These are phyloP conservation scores for Astrothelium macrocarpum DNA, from an alignment of 495 filamentous ascomycete species.

Conservation along the genomic window DNA sequence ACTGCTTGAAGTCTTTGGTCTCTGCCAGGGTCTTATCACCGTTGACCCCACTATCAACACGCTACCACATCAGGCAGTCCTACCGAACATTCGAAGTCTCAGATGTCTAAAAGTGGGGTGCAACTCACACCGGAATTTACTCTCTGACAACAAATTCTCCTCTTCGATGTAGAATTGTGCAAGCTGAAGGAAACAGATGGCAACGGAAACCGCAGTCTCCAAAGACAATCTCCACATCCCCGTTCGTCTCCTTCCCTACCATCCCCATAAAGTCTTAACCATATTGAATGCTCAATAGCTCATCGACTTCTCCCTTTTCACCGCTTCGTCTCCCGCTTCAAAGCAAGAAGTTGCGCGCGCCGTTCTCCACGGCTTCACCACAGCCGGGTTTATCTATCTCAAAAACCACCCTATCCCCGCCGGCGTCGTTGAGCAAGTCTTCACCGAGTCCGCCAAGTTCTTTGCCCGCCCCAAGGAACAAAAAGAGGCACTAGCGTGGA, in stretches of 20 bases:
- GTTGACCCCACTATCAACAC: not conserved
- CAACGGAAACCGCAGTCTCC: slow-evolving; percentile 14
- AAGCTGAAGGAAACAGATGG: not conserved
- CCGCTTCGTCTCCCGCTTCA: slow-evolving; percentile 50
- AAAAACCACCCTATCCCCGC: slow-evolving; percentile 64
- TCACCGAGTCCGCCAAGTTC: slow-evolving; percentile 63
- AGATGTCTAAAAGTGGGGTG: too few species aligned
- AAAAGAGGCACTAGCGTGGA: slow-evolving; percentile 49
- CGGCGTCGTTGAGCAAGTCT: slow-evolving; percentile 42
- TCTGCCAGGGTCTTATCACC: not conserved
- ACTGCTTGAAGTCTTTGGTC: too few species aligned
- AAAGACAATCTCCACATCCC: slow-evolving; percentile 19
- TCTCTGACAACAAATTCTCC: not conserved
- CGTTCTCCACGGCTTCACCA: slow-evolving; percentile 71
- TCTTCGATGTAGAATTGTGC: not conserved
- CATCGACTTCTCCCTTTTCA: slow-evolving; percentile 75
- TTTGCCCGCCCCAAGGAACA: slow-evolving; percentile 59
- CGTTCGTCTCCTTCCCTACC: not conserved
- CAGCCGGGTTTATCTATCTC: slow-evolving; percentile 85
- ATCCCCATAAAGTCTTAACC: not conserved
- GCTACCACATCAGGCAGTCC: not conserved
- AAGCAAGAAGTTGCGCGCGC: slow-evolving; percentile 57
- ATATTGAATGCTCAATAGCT: slow-evolving; percentile 43
- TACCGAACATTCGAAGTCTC: not conserved
- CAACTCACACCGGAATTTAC: too few species aligned